phyloP scores from a whole-genome alignment of 208 protist species.

The Tritrichomonas foetus region DNA sequence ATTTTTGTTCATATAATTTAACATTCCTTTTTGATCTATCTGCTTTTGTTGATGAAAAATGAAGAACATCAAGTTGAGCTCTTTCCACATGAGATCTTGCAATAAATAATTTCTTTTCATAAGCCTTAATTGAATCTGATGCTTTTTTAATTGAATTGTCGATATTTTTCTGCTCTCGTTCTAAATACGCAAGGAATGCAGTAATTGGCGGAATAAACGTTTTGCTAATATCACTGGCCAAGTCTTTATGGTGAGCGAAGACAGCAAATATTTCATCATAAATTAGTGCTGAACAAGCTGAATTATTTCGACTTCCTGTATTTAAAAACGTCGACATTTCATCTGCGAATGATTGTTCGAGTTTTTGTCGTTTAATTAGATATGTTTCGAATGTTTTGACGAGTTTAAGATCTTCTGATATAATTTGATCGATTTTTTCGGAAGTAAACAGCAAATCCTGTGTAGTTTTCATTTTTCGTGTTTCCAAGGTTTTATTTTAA shows the following conservation, averaged over 20 bases:
- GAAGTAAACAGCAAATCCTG: not conserved
- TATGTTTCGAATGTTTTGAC: not conserved
- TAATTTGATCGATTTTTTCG: not conserved
- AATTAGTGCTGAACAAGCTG: not conserved
- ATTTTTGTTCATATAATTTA: not conserved
- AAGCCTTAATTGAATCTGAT: not conserved
- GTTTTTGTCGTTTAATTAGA: not conserved
- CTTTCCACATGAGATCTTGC: not conserved
- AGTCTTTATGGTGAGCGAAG: not conserved
- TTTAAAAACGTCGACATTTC: constrained; percentile 2
- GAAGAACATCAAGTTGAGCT: not conserved
- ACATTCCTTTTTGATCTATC: not conserved
- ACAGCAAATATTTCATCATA: not conserved
- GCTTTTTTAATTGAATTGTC: not conserved
- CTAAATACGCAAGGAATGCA: not conserved
- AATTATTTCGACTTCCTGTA: too few species aligned
- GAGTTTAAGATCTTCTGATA: not conserved
- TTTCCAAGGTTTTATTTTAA: too few species aligned
- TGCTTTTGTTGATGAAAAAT: not conserved
- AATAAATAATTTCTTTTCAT: constrained; percentile 24
- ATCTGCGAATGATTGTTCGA: constrained; percentile 15
- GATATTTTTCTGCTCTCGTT: not conserved
- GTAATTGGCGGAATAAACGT: constrained; percentile 32
- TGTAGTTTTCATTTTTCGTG: not conserved
- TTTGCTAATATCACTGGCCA: not conserved